Conservation (phyloP, 2,329 filamentous ascomycete genomes). For the Dothistroma septosporum region DNA sequence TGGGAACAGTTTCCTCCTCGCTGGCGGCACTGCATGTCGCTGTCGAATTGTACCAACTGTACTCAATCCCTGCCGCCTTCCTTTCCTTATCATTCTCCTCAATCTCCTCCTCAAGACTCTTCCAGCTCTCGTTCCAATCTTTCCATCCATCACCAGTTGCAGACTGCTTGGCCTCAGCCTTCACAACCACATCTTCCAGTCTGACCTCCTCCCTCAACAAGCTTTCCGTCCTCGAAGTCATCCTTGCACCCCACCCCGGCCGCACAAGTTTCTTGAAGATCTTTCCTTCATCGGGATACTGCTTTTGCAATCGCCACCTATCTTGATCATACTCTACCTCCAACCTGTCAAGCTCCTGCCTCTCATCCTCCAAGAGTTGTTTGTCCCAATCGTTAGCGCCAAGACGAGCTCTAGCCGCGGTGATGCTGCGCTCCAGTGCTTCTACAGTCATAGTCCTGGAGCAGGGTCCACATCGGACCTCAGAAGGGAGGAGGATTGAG, state of each 20-base stretch:
- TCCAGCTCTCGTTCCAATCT: conserved; percentile 10
- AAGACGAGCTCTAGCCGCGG: not conserved
- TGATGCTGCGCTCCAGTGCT: not conserved
- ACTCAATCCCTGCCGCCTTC: conserved; percentile 10
- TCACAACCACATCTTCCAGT: conserved; percentile 22
- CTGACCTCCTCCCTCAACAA: conserved; percentile 22
- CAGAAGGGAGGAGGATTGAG: conserved; percentile 14
- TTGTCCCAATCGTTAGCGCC: not conserved
- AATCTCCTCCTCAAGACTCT: conserved; percentile 17
- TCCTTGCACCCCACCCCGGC: conserved; percentile 14
- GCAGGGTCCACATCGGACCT: conserved; percentile 23
- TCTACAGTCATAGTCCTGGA: not conserved
- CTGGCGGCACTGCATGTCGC: not conserved
- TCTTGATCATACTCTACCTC: conserved; percentile 7
- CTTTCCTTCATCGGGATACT: conserved; percentile 10
- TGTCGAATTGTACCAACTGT: not conserved
- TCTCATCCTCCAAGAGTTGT: not conserved
- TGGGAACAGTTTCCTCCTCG: not conserved
- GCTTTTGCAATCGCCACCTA: conserved; percentile 7
- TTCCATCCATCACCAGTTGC: not conserved
- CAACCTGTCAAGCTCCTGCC: not conserved
- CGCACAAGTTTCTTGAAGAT: conserved; percentile 12
- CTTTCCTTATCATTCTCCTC: conserved; percentile 12
- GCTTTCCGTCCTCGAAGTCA: conserved; percentile 10
- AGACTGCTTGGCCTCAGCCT: not conserved